Evolutionary conservation across 1,139 yeast genomes (phyloP).

Genomic region (Yamadazyma conglobata): DNA sequence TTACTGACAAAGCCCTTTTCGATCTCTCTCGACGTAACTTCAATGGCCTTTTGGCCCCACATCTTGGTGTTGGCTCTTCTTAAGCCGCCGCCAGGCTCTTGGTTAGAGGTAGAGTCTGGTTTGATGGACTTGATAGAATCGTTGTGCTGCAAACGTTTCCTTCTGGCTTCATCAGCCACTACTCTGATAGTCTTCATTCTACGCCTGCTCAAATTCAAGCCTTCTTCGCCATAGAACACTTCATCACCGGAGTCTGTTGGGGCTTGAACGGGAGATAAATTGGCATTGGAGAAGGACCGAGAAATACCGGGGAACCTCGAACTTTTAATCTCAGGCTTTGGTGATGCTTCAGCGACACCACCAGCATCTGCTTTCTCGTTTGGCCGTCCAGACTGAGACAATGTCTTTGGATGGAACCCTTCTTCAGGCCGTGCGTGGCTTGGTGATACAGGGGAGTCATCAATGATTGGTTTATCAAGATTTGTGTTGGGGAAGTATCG

Average conservation of each 20-base stretch:
- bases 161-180: conserved; percentile 84
- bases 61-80: conserved; percentile 84
- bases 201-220: conserved; percentile 28
- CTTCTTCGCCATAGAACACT: conserved; percentile 32
- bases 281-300: conserved; percentile 47
- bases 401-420: no score
- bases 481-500: conserved; percentile 90
- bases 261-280: conserved; percentile 36
- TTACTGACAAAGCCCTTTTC: conserved; percentile 57
- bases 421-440: conserved; percentile 9
- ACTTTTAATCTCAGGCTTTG: conserved; percentile 4
- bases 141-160: conserved; percentile 42
- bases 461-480: conserved; percentile 87
- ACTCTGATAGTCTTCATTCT: conserved; percentile 82
- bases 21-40: conserved; percentile 75
- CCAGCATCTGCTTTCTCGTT: neutral
- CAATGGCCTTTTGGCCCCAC: conserved; percentile 96
- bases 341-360: neutral
- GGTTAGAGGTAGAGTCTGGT: conserved; percentile 6
- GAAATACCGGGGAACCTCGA: conserved; percentile 34
- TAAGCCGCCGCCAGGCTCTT: conserved; percentile 26
- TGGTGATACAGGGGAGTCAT: conserved; percentile 69
- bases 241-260: conserved; percentile 30
- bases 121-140: conserved; percentile 11
- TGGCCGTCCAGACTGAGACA: no score